These are phyloP conservation scores for Psidium guajava DNA, from an alignment of 345 rosid genomes.

Conservation along the genomic window DNA sequence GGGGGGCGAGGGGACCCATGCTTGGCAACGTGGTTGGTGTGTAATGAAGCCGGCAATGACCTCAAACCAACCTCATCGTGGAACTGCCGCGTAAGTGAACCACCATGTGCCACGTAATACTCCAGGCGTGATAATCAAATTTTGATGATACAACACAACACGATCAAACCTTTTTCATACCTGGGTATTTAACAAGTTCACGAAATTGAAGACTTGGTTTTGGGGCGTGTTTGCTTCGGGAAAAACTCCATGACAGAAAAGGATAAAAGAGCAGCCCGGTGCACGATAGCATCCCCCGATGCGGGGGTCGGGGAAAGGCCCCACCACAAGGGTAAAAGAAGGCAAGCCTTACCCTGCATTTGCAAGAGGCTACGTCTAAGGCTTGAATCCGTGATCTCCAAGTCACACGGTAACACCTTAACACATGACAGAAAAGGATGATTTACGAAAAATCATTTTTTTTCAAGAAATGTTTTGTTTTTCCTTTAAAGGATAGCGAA, in stretches of 20 bases:
- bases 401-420: no score
- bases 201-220: not conserved
- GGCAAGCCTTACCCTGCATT: no score
- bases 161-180: not conserved
- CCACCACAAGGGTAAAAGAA: no score
- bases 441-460: not conserved
- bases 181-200: not conserved
- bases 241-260: rapidly evolving
- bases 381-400: no score
- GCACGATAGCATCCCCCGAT: no score
- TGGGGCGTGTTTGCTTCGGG: not conserved
- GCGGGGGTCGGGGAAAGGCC: no score
- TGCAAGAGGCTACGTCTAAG: no score
- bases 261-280: no score
- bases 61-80: not conserved
- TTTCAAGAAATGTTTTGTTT: not conserved
- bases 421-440: no score
- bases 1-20: not conserved
- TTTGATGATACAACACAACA: not conserved
- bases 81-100: not conserved
- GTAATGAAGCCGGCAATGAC: not conserved
- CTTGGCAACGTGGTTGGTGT: not conserved
- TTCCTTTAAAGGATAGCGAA: not conserved
- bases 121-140: not conserved
- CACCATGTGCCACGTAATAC: not conserved